These are phyloP conservation scores for Lachnellula subtilissima DNA, from an alignment of 2,329 filamentous ascomycete genomes.

Conservation along the genomic window DNA sequence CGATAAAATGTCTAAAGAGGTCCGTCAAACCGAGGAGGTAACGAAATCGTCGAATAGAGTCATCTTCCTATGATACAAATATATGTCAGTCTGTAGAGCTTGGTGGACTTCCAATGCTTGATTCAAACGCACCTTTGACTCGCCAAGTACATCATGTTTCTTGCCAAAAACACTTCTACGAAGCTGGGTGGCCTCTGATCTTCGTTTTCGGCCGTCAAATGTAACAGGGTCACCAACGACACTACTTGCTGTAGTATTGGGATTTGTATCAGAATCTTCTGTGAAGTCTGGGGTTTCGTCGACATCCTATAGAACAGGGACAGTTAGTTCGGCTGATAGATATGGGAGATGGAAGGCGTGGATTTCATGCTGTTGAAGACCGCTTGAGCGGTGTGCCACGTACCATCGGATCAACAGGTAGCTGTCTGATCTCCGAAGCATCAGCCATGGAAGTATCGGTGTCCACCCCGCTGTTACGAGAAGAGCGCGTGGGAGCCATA, in stretches of 20 bases:
- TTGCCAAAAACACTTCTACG: conserved; percentile 90
- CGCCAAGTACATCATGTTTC: conserved; percentile 87
- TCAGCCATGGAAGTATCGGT: conserved; percentile 58
- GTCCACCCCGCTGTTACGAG: conserved; percentile 44
- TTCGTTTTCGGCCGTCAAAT: conserved; percentile 74
- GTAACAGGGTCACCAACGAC: conserved; percentile 67
- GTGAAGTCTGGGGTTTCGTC: conserved; percentile 64
- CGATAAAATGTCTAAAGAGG: conserved; percentile 97
- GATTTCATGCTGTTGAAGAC: neutral
- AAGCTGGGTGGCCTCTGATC: conserved; percentile 82
- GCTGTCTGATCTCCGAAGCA: conserved; percentile 38
- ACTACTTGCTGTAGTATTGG: conserved; percentile 74
- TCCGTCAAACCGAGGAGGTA: conserved; percentile 94
- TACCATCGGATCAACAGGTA: conserved; percentile 33
- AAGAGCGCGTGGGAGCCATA: conserved; percentile 53
- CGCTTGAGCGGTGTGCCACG: neutral
- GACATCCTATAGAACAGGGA: conserved; percentile 41
- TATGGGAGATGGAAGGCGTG: neutral
- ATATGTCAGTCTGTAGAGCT: conserved; percentile 1
- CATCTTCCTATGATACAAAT: conserved; percentile 66
- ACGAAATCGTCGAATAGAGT: conserved; percentile 87
- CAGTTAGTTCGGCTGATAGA: neutral
- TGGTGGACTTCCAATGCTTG: neutral
- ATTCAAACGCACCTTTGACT: conserved; percentile 68
- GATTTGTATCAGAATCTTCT: conserved; percentile 63